Conservation (phyloP, 208 protist genomes). For the Crithidia bombi region DNA sequence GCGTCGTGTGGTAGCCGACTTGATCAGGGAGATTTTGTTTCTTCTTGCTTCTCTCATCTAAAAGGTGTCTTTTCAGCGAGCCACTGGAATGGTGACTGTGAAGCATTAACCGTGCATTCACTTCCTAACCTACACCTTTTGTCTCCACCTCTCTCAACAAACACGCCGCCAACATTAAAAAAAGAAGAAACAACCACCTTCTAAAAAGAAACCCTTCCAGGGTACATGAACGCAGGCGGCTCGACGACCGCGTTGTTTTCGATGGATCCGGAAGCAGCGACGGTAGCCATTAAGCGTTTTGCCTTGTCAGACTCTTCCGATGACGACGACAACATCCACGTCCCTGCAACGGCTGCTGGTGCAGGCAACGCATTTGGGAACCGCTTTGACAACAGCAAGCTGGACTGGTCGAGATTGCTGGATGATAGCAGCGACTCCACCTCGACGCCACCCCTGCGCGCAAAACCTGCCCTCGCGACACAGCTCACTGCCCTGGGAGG, state of each 20-base stretch:
- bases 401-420: constrained; percentile 21
- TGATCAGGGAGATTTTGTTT: too few relatives aligned
- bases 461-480: not conserved
- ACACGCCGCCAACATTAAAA: too few relatives aligned
- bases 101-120: too few relatives aligned
- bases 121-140: too few relatives aligned
- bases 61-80: too few relatives aligned
- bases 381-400: constrained; percentile 7
- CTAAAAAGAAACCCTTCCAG: too few relatives aligned
- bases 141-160: too few relatives aligned
- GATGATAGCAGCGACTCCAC: constrained; percentile 23
- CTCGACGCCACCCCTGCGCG: not conserved
- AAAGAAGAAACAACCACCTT: too few relatives aligned
- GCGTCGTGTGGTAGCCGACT: too few relatives aligned
- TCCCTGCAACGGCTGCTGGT: not conserved
- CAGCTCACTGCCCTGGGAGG: not conserved
- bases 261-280: constrained; percentile 4
- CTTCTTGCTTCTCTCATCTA: too few relatives aligned
- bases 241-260: not conserved
- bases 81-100: too few relatives aligned
- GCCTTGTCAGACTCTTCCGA: constrained; percentile 30
- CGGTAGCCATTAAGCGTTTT: constrained; percentile 32
- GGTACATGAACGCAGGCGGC: not conserved
- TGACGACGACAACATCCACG: not conserved
- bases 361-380: not conserved